Evolutionary conservation across 139 green algal genomes (phyloP).

Genomic region (Asterochloris erici): DNA sequence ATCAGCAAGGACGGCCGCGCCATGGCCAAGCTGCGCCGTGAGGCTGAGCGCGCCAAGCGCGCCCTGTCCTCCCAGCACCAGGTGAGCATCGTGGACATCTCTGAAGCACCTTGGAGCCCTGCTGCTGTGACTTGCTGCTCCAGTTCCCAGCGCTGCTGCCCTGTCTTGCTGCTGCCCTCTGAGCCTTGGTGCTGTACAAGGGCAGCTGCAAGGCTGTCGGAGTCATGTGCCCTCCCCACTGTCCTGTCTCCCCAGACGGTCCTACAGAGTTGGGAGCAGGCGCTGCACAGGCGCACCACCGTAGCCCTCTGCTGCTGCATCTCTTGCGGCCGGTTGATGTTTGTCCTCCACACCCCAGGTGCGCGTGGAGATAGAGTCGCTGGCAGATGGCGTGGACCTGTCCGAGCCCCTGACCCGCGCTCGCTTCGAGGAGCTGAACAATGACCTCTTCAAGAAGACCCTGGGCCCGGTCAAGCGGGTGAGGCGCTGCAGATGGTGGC

Average conservation of each 20-base stretch:
- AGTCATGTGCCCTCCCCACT: not conserved
- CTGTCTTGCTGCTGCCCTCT: not conserved
- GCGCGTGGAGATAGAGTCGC: constrained; percentile 95
- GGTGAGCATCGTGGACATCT: not conserved
- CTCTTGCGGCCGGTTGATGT: not conserved
- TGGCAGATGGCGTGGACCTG: constrained; percentile 95
- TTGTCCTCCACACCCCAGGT: constrained; percentile 41
- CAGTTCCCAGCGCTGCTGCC: not conserved
- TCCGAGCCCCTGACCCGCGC: constrained; percentile 96
- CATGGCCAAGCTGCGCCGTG: constrained; percentile 93
- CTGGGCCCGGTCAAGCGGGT: constrained; percentile 86
- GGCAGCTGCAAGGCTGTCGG: not conserved
- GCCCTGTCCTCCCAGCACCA: constrained; percentile 95
- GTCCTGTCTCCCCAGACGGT: not conserved
- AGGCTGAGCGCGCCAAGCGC: constrained; percentile 97
- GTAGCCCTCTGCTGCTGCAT: not conserved
- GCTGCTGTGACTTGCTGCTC: too few species aligned
- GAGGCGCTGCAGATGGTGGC: not conserved
- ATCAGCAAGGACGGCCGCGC: constrained; percentile 87
- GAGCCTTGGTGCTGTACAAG: not conserved
- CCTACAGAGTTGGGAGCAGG: not conserved
- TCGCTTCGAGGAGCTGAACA: constrained; percentile 99
- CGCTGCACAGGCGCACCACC: not conserved
- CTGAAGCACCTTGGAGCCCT: not conserved
- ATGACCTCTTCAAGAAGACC: constrained; percentile 98